Evolutionary conservation across 75 land plant genomes (phyloP).

Genomic region (Isoetes taiwanensis): DNA sequence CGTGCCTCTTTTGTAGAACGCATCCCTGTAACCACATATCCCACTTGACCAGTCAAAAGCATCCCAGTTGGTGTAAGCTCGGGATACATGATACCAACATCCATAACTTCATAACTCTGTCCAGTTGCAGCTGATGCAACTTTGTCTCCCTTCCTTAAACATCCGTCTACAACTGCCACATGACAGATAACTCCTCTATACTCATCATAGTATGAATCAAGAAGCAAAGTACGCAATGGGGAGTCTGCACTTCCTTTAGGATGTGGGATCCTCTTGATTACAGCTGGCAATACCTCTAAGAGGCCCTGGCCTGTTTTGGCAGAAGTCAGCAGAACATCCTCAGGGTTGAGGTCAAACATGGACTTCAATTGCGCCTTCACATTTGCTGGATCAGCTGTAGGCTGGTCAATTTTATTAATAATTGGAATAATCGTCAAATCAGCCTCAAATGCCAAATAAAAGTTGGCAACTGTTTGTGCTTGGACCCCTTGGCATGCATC

Average conservation of each 20-base stretch:
- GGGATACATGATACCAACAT: slow-evolving; percentile 92
- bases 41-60: slow-evolving; percentile 91
- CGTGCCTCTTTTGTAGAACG: slow-evolving; percentile 91
- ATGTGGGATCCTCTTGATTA: slow-evolving; percentile 72
- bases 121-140: slow-evolving; percentile 83
- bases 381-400: slow-evolving; percentile 93
- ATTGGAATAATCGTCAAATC: slow-evolving; percentile 82
- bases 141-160: slow-evolving; percentile 69
- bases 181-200: slow-evolving; percentile 96
- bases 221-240: slow-evolving; percentile 73
- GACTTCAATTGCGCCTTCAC: slow-evolving; percentile 82
- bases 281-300: slow-evolving; percentile 80
- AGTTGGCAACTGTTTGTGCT: slow-evolving; percentile 98
- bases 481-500: slow-evolving; percentile 99
- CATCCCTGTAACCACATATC: slow-evolving; percentile 81
- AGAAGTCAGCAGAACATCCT: slow-evolving; percentile 66
- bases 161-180: slow-evolving; percentile 92
- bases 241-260: slow-evolving; percentile 50
- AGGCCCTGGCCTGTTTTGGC: slow-evolving; percentile 96
- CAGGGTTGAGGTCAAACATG: slow-evolving; percentile 78
- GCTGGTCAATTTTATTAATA: slow-evolving; percentile 95
- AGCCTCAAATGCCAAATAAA: slow-evolving; percentile 92
- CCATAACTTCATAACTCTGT: slow-evolving; percentile 70
- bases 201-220: slow-evolving; percentile 96
- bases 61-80: slow-evolving; percentile 83